phyloP scores from a whole-genome alignment of 768 basidiomycete species.

The Rhodotorula paludigena region DNA sequence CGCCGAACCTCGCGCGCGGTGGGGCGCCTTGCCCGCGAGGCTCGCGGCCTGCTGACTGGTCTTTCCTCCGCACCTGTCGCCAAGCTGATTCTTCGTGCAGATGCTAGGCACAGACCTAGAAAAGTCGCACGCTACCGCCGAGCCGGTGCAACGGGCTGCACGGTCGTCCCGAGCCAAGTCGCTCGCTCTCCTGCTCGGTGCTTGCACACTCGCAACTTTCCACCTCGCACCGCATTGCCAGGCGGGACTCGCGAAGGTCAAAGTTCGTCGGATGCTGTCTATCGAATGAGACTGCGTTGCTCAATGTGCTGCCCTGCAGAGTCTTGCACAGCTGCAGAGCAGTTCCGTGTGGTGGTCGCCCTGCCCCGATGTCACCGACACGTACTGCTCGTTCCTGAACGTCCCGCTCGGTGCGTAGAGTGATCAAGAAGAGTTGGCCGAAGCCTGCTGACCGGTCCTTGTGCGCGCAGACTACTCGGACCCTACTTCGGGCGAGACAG shows the following conservation, averaged over 20 bases:
- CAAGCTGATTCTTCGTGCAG: too few species aligned
- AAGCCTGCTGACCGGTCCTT: background rate
- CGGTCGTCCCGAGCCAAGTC: background rate
- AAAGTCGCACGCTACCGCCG: background rate
- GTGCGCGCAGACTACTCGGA: conserved; percentile 16
- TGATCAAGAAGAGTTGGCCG: background rate
- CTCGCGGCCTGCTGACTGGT: too few species aligned
- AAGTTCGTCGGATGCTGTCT: too few species aligned
- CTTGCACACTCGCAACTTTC: background rate
- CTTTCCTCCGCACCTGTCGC: too few species aligned
- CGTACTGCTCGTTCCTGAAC: conserved; percentile 27
- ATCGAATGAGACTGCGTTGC: too few species aligned
- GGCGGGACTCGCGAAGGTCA: too few species aligned
- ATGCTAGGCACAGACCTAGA: conserved; percentile 2
- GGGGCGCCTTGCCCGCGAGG: too few species aligned
- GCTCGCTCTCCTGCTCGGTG: background rate
- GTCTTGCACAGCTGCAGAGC: too few species aligned
- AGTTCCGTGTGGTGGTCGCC: conserved; percentile 23
- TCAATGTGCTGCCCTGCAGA: too few species aligned
- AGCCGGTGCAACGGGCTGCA: background rate
- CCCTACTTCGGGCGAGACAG: conserved; percentile 24
- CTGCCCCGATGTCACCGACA: conserved; percentile 26
- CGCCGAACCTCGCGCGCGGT: too few species aligned
- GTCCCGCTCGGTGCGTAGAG: conserved; percentile 36
- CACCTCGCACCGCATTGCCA: too few species aligned